These are phyloP conservation scores for Pedinophyceae sp. DNA, from an alignment of 139 green algal genomes.

Conservation along the genomic window DNA sequence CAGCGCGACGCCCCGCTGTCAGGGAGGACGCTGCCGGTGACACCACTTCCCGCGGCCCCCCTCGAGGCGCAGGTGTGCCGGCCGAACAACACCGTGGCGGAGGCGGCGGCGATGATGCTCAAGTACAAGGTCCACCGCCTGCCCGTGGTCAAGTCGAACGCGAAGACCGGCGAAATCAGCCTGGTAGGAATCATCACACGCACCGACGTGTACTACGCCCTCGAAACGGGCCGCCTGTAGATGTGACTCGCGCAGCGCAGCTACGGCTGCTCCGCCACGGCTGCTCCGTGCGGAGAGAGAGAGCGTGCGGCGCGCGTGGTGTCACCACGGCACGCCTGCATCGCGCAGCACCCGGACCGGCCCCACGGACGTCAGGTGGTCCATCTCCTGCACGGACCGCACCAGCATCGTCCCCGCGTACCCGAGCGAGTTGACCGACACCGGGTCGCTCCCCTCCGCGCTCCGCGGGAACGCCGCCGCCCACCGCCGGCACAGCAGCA, in stretches of 20 bases:
- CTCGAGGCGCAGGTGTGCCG: too few species aligned
- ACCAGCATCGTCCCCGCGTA: conserved; percentile 68
- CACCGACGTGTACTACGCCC: not conserved
- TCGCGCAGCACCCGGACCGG: conserved; percentile 28
- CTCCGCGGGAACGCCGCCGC: conserved; percentile 23
- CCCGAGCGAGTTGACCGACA: conserved; percentile 48
- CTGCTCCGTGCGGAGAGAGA: too few species aligned
- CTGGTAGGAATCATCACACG: not conserved
- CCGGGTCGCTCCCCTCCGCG: conserved; percentile 19
- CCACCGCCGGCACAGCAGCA: not conserved
- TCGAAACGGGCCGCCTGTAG: too few species aligned
- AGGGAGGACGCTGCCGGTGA: too few species aligned
- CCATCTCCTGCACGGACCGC: conserved; percentile 27
- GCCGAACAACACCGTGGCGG: not conserved
- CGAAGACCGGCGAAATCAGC: not conserved
- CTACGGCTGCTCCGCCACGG: too few species aligned
- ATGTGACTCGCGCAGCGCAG: too few species aligned
- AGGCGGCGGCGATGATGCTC: conserved; percentile 2
- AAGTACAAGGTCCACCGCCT: conserved; percentile 5
- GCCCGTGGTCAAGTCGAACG: not conserved
- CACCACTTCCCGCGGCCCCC: too few species aligned
- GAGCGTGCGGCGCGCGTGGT: too few species aligned
- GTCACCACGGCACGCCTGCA: conserved; percentile 29
- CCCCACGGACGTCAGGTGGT: conserved; percentile 23
- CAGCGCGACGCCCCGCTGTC: too few species aligned